Percentiles rank a stretch among this genome's conserved stretches.
Conservation (phyloP, 73 alveolate species). For the Paramecium primaurelia region DNA sequence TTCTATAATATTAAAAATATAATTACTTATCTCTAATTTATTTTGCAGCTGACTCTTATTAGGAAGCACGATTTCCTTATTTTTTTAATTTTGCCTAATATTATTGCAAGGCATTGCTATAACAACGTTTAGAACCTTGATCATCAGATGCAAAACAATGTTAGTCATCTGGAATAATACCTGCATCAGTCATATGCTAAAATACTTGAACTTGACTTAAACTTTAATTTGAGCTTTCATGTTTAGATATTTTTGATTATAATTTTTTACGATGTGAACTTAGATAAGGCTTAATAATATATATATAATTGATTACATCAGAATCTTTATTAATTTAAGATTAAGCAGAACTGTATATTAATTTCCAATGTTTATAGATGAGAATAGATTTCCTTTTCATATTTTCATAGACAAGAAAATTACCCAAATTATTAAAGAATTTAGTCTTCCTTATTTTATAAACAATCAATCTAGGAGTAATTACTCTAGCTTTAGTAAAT, state of each 20-base stretch:
- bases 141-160: background rate
- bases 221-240: background rate
- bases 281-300: background rate
- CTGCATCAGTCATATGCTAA: background rate
- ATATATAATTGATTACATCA: background rate
- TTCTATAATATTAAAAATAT: background rate
- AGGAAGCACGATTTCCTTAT: background rate
- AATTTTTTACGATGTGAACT: background rate
- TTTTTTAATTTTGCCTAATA: slow-evolving; percentile 7
- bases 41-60: background rate
- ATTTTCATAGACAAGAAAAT: background rate
- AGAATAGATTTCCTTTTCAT: background rate
- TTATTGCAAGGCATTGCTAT: background rate
- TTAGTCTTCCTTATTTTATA: slow-evolving; percentile 1
- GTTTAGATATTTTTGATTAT: background rate
- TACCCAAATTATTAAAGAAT: slow-evolving; percentile 32
- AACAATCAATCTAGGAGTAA: slow-evolving; percentile 19
- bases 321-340: background rate
- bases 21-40: background rate
- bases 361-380: slow-evolving; percentile 24
- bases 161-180: background rate
- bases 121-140: background rate
- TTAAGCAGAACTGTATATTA: background rate
- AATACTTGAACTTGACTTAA: background rate
- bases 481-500: slow-evolving; percentile 35